These are phyloP conservation scores for Pelomyxa schiedti DNA, from an alignment of 78 protist species.

Conservation along the genomic window DNA sequence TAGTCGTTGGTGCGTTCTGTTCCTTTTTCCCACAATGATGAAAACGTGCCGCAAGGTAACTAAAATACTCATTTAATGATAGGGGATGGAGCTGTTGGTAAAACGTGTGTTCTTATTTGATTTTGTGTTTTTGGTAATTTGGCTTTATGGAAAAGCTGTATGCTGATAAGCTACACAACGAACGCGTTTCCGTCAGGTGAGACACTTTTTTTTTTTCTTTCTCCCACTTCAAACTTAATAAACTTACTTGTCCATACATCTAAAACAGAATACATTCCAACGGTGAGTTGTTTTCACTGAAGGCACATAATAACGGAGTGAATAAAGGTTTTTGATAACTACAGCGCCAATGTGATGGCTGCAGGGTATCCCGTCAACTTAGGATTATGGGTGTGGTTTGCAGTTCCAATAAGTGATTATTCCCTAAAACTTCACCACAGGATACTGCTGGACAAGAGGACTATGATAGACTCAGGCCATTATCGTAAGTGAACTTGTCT, in stretches of 20 bases:
- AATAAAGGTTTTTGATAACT: constrained; percentile 6
- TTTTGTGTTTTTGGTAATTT: background rate
- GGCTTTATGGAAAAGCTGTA: background rate
- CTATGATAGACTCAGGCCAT: constrained; percentile 84
- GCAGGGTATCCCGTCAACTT: background rate
- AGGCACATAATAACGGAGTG: too few relatives aligned
- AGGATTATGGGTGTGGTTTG: background rate
- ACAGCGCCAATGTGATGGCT: constrained; percentile 7
- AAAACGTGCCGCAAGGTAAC: too few relatives aligned
- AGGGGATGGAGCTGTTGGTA: constrained; percentile 11
- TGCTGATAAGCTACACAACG: constrained; percentile 8
- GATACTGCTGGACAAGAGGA: constrained; percentile 70
- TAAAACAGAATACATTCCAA: background rate
- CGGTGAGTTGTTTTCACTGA: too few relatives aligned
- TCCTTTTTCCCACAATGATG: too few relatives aligned
- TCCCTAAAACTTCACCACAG: too few relatives aligned
- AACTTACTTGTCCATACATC: too few relatives aligned
- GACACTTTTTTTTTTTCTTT: too few relatives aligned
- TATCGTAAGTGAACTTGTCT: constrained; percentile 45
- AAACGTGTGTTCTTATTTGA: background rate
- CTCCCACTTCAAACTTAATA: too few relatives aligned
- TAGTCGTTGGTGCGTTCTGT: too few relatives aligned
- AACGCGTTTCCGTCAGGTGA: background rate
- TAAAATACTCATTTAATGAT: too few relatives aligned
- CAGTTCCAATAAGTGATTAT: too few relatives aligned